A percentile compares a stretch with the other conserved stretches of the same genome.
These are phyloP conservation scores for Pichia pseudocactophila DNA, from an alignment of 805 yeast genomes.

Conservation along the genomic window DNA sequence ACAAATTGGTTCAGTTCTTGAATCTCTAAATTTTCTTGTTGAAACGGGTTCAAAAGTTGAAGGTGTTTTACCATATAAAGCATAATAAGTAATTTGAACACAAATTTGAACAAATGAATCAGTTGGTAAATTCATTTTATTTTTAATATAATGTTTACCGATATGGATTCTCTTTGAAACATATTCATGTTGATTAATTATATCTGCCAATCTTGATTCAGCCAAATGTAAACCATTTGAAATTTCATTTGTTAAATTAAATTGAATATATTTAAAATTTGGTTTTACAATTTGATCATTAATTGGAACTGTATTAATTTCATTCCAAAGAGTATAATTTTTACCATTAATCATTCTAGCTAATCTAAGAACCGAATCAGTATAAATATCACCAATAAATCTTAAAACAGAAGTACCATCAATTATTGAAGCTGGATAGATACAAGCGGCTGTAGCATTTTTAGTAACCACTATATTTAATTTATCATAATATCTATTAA, in stretches of 20 bases:
- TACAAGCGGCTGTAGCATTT: conserved; percentile 50
- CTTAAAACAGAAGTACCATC: conserved; percentile 51
- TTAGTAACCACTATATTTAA: conserved; percentile 44
- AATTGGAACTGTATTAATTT: conserved; percentile 30
- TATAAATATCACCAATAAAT: conserved; percentile 48
- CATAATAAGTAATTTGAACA: conserved; percentile 46
- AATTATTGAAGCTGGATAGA: conserved; percentile 51
- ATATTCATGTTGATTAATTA: conserved; percentile 50
- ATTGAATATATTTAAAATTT: conserved; percentile 21
- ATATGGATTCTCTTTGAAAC: conserved; percentile 28
- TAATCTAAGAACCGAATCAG: conserved; percentile 47
- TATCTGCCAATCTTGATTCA: conserved; percentile 50
- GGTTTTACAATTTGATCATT: conserved; percentile 31
- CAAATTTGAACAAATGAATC: conserved; percentile 46
- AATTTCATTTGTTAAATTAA: conserved; percentile 38
- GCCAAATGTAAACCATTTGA: conserved; percentile 42
- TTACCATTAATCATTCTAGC: conserved; percentile 51
- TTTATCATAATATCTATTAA: conserved; percentile 53
- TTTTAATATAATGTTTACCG: conserved; percentile 29
- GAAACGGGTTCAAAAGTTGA: conserved; percentile 42
- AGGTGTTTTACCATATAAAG: conserved; percentile 42
- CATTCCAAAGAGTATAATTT: conserved; percentile 45
- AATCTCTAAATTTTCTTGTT: conserved; percentile 56
- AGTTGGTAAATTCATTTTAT: conserved; percentile 34
- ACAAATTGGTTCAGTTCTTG: conserved; percentile 63